These are phyloP conservation scores for Lichtheimia ramosa DNA, from an alignment of 371 early-diverging fungal genomes.

Conservation along the genomic window DNA sequence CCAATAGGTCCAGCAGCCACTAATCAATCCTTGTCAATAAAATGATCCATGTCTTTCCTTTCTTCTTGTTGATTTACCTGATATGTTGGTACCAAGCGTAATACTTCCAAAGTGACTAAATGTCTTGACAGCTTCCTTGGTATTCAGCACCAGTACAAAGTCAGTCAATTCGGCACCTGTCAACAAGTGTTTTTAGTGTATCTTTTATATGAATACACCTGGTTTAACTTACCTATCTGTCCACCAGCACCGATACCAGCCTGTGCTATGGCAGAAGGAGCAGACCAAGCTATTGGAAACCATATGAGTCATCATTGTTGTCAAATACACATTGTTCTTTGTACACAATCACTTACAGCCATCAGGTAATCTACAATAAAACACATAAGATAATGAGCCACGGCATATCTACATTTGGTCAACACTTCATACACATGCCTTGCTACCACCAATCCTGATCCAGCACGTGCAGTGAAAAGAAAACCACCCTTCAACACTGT, in stretches of 20 bases:
- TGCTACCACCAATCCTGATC: conserved; percentile 89
- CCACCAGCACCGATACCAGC: conserved; percentile 89
- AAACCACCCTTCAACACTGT: conserved; percentile 93
- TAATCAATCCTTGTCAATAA: conserved; percentile 15
- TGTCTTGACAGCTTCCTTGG: conserved; percentile 81
- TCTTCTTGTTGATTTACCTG: conserved; percentile 37
- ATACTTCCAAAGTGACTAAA: conserved; percentile 90
- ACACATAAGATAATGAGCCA: not conserved
- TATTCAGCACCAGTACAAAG: conserved; percentile 89
- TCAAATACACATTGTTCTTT: not conserved
- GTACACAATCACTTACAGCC: conserved; percentile 11
- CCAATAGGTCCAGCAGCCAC: conserved; percentile 94
- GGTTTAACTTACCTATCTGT: too few relatives aligned
- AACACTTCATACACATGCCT: conserved; percentile 29
- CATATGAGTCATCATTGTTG: conserved; percentile 1
- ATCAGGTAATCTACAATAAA: conserved; percentile 16
- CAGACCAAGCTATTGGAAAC: conserved; percentile 65
- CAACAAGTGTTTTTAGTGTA: too few relatives aligned
- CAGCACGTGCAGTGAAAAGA: conserved; percentile 86
- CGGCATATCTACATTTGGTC: too few relatives aligned
- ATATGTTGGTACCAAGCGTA: conserved; percentile 85
- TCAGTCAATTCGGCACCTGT: conserved; percentile 90
- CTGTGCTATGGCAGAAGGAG: conserved; percentile 76
- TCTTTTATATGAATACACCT: too few relatives aligned
- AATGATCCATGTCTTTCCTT: not conserved